Conservation (phyloP, 371 early-diverging fungal genomes). For the Syncephalastrum sp. region DNA sequence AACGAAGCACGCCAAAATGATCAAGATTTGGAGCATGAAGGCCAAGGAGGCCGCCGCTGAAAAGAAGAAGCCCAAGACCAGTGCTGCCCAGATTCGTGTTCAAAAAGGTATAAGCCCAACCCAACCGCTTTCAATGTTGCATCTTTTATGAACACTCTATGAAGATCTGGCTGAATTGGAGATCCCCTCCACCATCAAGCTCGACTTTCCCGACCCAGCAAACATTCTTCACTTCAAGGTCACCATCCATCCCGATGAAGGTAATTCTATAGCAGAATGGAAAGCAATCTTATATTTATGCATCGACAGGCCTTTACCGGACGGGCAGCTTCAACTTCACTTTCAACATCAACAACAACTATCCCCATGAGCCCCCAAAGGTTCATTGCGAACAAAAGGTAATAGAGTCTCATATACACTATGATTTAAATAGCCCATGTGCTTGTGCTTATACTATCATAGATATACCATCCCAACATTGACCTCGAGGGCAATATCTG, state of each 20-base stretch:
- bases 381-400: conserved; percentile 93
- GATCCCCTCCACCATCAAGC: conserved; percentile 77
- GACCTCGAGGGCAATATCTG: conserved; percentile 98
- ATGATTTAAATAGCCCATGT: too few relatives aligned
- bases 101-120: conserved; percentile 74
- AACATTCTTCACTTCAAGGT: conserved; percentile 87
- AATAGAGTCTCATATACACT: not conserved
- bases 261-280: conserved; percentile 30
- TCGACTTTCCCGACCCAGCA: conserved; percentile 77
- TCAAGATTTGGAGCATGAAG: conserved; percentile 89
- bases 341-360: conserved; percentile 89
- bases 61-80: conserved; percentile 80
- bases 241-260: conserved; percentile 88
- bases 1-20: conserved; percentile 49
- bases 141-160: not conserved
- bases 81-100: conserved; percentile 87
- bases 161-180: conserved; percentile 82
- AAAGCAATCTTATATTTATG: not conserved
- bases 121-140: not conserved
- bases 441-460: conserved; percentile 13
- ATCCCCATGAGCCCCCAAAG: conserved; percentile 99
- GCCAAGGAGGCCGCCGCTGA: conserved; percentile 74
- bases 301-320: conserved; percentile 80
- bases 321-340: conserved; percentile 92
- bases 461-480: conserved; percentile 99